A percentile compares a stretch with the other conserved stretches of the same genome.
phyloP scores from a whole-genome alignment of 345 rosid species.

The Salix dunnii region DNA sequence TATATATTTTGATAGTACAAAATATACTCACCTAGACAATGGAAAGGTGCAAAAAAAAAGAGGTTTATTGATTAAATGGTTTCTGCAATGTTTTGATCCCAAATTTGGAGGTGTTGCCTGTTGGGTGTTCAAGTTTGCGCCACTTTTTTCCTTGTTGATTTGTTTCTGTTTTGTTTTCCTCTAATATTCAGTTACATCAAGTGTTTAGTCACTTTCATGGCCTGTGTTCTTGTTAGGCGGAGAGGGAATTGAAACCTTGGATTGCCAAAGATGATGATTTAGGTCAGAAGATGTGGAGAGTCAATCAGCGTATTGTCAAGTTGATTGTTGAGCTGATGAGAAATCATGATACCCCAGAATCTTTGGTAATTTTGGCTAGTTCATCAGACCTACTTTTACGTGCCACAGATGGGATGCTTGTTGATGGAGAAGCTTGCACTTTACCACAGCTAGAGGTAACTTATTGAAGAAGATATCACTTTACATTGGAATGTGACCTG shows the following conservation, averaged over 20 bases:
- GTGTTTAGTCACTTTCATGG: slow-evolving; percentile 31
- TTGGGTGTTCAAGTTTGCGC: slow-evolving; percentile 7
- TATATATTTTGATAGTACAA: not conserved
- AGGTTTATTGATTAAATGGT: not conserved
- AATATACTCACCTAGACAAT: not conserved
- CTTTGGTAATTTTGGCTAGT: slow-evolving; percentile 79
- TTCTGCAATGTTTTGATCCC: slow-evolving; percentile 11
- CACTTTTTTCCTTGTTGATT: slow-evolving; percentile 3
- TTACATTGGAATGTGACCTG: not conserved
- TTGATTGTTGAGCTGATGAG: slow-evolving; percentile 91
- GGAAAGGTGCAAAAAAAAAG: not conserved
- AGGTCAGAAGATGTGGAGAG: slow-evolving; percentile 93
- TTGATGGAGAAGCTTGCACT: slow-evolving; percentile 97
- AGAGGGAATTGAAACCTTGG: slow-evolving; percentile 96
- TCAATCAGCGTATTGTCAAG: slow-evolving; percentile 89
- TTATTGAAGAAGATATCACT: not conserved
- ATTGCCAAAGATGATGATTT: slow-evolving; percentile 90
- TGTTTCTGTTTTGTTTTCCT: not conserved
- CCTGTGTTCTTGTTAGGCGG: slow-evolving; percentile 63
- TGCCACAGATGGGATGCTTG: slow-evolving; percentile 96
- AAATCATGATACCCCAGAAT: slow-evolving; percentile 78
- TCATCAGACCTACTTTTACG: slow-evolving; percentile 94
- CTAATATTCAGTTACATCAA: not conserved
- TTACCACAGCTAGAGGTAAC: slow-evolving; percentile 90
- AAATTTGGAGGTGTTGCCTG: slow-evolving; percentile 8